A percentile compares a stretch with the other conserved stretches of the same genome.
Conservation (phyloP, 768 basidiomycete species). For the Termitomyces sp. region DNA sequence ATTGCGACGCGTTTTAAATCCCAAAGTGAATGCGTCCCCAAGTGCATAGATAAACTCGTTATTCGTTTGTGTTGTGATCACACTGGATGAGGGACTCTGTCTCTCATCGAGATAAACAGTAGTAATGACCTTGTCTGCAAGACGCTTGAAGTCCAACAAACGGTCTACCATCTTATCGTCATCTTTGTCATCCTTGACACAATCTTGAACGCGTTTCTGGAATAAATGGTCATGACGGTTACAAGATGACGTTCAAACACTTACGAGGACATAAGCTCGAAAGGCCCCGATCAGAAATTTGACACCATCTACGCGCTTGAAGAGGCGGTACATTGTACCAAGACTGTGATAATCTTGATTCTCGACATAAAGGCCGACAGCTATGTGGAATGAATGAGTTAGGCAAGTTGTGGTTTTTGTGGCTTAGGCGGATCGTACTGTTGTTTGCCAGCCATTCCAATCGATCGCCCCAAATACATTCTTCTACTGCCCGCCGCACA, state of each 20-base stretch:
- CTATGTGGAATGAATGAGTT: slow-evolving; percentile 23
- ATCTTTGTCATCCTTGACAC: slow-evolving; percentile 54
- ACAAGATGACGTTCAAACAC: slow-evolving; percentile 2
- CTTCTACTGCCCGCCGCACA: slow-evolving; percentile 49
- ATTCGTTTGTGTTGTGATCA: slow-evolving; percentile 33
- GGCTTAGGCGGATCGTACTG: slow-evolving; percentile 16
- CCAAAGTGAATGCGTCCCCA: slow-evolving; percentile 62
- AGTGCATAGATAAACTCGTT: slow-evolving; percentile 62
- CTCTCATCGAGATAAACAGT: slow-evolving; percentile 46
- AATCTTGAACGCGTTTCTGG: slow-evolving; percentile 52
- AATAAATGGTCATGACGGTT: background rate
- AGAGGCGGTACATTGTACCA: slow-evolving; percentile 51
- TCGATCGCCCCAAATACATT: slow-evolving; percentile 38
- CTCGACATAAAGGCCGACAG: slow-evolving; percentile 47
- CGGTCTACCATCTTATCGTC: slow-evolving; percentile 79
- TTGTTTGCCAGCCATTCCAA: slow-evolving; percentile 32
- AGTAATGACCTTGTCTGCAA: slow-evolving; percentile 44
- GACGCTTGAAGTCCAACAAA: slow-evolving; percentile 62
- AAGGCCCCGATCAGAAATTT: slow-evolving; percentile 56
- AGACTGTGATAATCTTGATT: slow-evolving; percentile 38
- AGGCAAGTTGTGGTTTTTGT: background rate
- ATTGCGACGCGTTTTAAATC: slow-evolving; percentile 69
- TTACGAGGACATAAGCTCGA: slow-evolving; percentile 54
- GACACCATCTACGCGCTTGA: slow-evolving; percentile 49
- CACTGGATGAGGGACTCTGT: slow-evolving; percentile 23